Evolutionary conservation across 805 yeast genomes (phyloP), one percentile per base, ranked within the genome.

Genomic region (Metschnikowia matae): DNA sequence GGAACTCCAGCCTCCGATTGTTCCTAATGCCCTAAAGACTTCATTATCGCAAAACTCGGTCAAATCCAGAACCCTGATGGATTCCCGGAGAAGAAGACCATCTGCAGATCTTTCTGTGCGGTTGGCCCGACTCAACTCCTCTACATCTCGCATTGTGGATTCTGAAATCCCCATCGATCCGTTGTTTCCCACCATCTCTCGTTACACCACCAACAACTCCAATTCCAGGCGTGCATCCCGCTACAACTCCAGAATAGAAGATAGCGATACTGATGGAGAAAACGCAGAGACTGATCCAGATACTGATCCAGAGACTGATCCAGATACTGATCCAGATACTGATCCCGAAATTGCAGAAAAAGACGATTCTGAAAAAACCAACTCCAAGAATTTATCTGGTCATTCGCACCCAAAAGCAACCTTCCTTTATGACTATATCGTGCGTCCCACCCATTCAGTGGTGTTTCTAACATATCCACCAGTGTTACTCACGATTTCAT

Each of bases 391-490:
- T 1, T 8, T 26, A 26, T 26, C 29, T 26, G 44, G 31, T 17
- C 44, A 31, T 13, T 6, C 40, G 1, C 33, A 34, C 23, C 7
- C 40, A 8, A 29, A 18, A 15, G 4, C 34, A 11, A 57, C 52
- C 8, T 62, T 63, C n/a, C 43, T 63, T 2, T 81, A 81, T 59
- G 72, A 81, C 38, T 79, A 78, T 51, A 58, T 80, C 3, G 58
- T 81, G 13, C 68, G 80, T 23, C 96, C 96, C 0, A 63, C 80
- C 46, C 83, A 81, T 55, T 75, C 92, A 0, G 62, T 89, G 17
- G 68, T 73, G 3, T 77, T 88, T 51, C 65, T 89, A 33, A 67
- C 71, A 49, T 84, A 84, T 62, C 95, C 96, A 0, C 94, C 96
- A 0, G 91, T 89, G 7, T 62, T 77, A 1, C 67, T 87, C 44